A percentile compares a stretch with the other conserved stretches of the same genome.
These are phyloP conservation scores for Lagerstroemia fauriei DNA, from an alignment of 441 rosid species.

Conservation along the genomic window DNA sequence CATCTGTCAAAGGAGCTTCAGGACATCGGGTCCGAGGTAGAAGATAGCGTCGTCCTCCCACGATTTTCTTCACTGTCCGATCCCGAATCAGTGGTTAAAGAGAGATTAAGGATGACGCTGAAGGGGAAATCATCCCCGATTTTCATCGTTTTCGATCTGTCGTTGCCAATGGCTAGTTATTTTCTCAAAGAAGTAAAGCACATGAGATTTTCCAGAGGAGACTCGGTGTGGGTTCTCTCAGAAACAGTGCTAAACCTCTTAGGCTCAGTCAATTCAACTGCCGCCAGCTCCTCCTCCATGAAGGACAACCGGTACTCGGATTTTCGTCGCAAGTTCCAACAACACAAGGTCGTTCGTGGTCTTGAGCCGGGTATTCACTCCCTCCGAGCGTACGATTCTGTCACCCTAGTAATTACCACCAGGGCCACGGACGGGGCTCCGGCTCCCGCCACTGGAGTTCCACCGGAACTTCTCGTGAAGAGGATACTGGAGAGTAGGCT, in stretches of 20 bases:
- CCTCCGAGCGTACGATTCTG: conserved; percentile 38
- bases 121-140: conserved; percentile 36
- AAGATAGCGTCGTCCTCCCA: conserved; percentile 42
- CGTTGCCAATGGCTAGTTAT: conserved; percentile 39
- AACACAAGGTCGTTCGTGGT: conserved; percentile 25
- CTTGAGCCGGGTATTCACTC: conserved; percentile 37
- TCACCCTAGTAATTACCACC: conserved; percentile 22
- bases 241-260: conserved; percentile 38
- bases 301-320: conserved; percentile 15
- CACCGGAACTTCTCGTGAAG: neutral
- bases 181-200: conserved; percentile 44
- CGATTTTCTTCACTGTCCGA: conserved; percentile 36
- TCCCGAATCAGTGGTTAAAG: conserved; percentile 25
- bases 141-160: conserved; percentile 48
- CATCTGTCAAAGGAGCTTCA: conserved; percentile 37
- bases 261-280: conserved; percentile 40
- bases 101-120: conserved; percentile 37
- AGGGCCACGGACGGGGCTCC: conserved; percentile 16
- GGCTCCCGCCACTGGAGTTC: neutral
- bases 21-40: conserved; percentile 40
- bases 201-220: conserved; percentile 40
- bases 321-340: conserved; percentile 34
- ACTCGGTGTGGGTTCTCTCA: conserved; percentile 50
- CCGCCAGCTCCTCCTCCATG: conserved; percentile 36
- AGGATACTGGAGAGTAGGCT: conserved; percentile 27